Percentiles rank a stretch among this genome's conserved stretches.
Conservation (phyloP, 495 filamentous ascomycete species). For the Tuber calosporum region DNA sequence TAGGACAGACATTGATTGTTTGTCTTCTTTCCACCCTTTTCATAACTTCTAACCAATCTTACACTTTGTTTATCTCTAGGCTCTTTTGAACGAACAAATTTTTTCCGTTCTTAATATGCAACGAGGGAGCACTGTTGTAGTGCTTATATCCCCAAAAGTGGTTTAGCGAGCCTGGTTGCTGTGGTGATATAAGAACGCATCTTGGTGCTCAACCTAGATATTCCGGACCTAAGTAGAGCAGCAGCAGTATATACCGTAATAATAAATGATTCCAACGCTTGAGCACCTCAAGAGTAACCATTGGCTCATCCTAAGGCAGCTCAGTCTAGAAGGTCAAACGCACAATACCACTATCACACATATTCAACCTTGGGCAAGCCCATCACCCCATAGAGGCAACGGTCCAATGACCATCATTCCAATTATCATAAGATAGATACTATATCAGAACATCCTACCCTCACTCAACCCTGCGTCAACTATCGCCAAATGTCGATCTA, state of each 20-base stretch:
- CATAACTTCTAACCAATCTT: no score
- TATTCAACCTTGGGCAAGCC: not conserved
- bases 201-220: not conserved
- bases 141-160: not conserved
- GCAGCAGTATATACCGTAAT: not conserved
- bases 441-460: not conserved
- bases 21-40: no score
- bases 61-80: no score
- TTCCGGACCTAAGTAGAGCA: not conserved
- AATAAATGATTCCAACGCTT: not conserved
- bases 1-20: no score
- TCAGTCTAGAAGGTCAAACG: not conserved
- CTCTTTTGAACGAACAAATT: not conserved
- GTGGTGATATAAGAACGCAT: not conserved
- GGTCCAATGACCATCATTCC: not conserved
- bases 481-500: not conserved
- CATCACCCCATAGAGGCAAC: not conserved
- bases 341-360: not conserved
- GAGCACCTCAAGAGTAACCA: not conserved
- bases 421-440: not conserved
- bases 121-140: not conserved
- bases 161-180: not conserved
- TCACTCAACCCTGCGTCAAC: not conserved
- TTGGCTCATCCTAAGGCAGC: not conserved
- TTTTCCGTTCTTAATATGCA: not conserved